Conservation (phyloP, 2,329 filamentous ascomycete species). For the Talaromyces albobiverticillius region DNA sequence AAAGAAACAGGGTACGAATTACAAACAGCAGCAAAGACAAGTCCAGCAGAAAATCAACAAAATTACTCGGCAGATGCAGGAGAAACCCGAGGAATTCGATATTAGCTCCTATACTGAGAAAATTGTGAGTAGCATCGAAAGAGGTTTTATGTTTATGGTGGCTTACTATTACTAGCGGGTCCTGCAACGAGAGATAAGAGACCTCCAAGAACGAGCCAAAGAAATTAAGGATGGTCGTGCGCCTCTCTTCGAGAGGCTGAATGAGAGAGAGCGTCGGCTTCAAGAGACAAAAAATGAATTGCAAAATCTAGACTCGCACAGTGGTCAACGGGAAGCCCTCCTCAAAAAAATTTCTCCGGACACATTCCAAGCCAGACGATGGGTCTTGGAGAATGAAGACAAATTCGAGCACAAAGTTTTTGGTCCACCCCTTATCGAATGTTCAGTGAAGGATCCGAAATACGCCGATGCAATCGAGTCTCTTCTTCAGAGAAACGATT, state of each 20-base stretch:
- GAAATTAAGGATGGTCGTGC: slow-evolving; percentile 38
- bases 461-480: slow-evolving; percentile 63
- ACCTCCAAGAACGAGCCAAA: slow-evolving; percentile 38
- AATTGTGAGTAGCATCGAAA: slow-evolving; percentile 55
- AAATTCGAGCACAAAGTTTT: slow-evolving; percentile 74
- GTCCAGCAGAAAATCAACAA: slow-evolving; percentile 58
- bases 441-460: slow-evolving; percentile 70
- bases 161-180: slow-evolving; percentile 51
- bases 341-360: slow-evolving; percentile 63
- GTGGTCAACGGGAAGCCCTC: slow-evolving; percentile 69
- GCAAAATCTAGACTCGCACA: slow-evolving; percentile 65
- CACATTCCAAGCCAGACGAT: slow-evolving; percentile 70
- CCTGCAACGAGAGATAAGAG: slow-evolving; percentile 44
- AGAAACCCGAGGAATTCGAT: slow-evolving; percentile 66
- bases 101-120: slow-evolving; percentile 66
- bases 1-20: slow-evolving; percentile 47
- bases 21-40: slow-evolving; percentile 51
- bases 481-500: slow-evolving; percentile 52
- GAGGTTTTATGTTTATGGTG: slow-evolving; percentile 16
- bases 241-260: slow-evolving; percentile 32
- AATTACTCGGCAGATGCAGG: slow-evolving; percentile 62
- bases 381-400: slow-evolving; percentile 70
- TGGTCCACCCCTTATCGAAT: slow-evolving; percentile 76
- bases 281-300: slow-evolving; percentile 50
- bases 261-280: slow-evolving; percentile 35